Percentiles rank a stretch among this genome's conserved stretches.
Conservation (phyloP, 129 eudicot species). For the Gnaphalium uliginosum region DNA sequence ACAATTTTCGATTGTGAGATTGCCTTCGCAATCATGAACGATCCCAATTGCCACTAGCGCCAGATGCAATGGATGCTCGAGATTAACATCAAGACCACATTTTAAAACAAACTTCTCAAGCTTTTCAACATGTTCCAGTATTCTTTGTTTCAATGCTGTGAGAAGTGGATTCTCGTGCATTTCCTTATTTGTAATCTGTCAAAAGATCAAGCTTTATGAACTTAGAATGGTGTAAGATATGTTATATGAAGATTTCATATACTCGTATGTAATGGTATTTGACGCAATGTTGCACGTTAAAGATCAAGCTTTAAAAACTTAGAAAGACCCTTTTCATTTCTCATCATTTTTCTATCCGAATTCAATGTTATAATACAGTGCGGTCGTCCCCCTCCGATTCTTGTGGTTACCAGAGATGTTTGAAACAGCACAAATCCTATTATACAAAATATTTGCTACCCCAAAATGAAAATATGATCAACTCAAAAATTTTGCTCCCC, state of each 20-base stretch:
- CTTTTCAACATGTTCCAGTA: slow-evolving; percentile 53
- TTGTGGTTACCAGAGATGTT: background rate
- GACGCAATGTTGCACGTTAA: background rate
- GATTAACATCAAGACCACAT: slow-evolving; percentile 41
- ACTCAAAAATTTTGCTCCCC: background rate
- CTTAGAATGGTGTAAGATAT: background rate
- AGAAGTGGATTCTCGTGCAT: slow-evolving; percentile 61
- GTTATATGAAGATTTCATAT: slow-evolving; percentile 15
- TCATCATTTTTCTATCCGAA: background rate
- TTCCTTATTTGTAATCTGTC: slow-evolving; percentile 53
- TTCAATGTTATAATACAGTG: background rate
- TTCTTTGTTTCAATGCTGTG: slow-evolving; percentile 64
- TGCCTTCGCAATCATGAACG: slow-evolving; percentile 40
- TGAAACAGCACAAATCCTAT: background rate
- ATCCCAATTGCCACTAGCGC: slow-evolving; percentile 87
- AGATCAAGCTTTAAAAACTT: background rate
- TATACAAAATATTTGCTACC: background rate
- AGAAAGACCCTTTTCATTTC: background rate
- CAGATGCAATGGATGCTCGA: slow-evolving; percentile 51
- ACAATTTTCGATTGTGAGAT: slow-evolving; percentile 44
- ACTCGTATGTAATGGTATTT: background rate
- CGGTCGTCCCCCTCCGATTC: background rate
- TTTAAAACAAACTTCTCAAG: slow-evolving; percentile 64
- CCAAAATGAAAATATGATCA: background rate
- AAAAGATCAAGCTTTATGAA: background rate